Evolutionary conservation across 2,329 filamentous ascomycete genomes (phyloP), one percentile per base, ranked within the genome.

Genomic region (Hypoxylon sp.): DNA sequence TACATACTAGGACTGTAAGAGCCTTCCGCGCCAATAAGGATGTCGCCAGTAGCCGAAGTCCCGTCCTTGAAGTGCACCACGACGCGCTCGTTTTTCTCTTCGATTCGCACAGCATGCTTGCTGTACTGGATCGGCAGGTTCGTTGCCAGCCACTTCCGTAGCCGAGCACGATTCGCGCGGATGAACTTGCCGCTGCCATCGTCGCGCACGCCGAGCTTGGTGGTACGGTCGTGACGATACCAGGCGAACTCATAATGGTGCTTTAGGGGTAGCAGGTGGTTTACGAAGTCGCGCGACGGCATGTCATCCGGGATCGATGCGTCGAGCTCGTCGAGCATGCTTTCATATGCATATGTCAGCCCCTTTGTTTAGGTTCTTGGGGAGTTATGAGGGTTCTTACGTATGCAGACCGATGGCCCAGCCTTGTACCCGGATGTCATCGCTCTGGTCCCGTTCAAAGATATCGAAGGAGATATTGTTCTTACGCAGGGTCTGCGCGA

Each of bases 21-120:
- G 5, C 83, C 83, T 65, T 85, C 83, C 11, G 79, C 80, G 15
- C 80, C 82, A 11, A 85, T 72, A 0, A 85, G 70, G 2, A 85
- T 72, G n/a, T 78, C 75, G 0, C 83, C 83, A 2, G 71, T 76
- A 3, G 75, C 78, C 1, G 72, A 75, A 2, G 77, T 75, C 6
- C 78, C 79, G 63, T 84, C 82, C 15, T 76, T 73, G 64, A 85
- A 85, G 37, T 74, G 65, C 0, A 79, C 77, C 0, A 75, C 79
- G 15, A 82, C 78, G 1, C 62, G 67, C 1, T 77, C 72, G 0
- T 67, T 64, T 3, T 62, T 65, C 3, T 80, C 76, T 6, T 78
- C 72, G 28, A 84, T 73, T 1, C 67, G 62, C 3, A 66, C 57
- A 6, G 78, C 72, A 13, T 63, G 65, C 65, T 81, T 82, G 17